A percentile compares a stretch with the other conserved stretches of the same genome.
Conservation (phyloP, 192 early-diverging fungal species). For the Backusella macrospora region DNA sequence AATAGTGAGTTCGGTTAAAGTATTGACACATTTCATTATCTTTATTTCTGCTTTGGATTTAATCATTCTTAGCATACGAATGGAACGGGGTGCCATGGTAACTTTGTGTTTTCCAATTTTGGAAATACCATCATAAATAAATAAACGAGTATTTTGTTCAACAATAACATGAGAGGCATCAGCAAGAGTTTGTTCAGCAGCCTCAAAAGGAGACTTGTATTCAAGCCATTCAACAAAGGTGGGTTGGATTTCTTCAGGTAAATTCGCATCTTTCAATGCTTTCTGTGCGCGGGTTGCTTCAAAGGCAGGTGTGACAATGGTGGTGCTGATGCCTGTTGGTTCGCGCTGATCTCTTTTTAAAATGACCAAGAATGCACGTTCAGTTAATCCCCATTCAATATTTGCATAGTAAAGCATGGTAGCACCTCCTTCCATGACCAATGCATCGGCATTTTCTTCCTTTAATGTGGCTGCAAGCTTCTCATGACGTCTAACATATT, state of each 20-base stretch:
- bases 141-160: constrained; percentile 48
- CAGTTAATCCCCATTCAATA: constrained; percentile 49
- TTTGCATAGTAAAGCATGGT: constrained; percentile 54
- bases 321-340: constrained; percentile 38
- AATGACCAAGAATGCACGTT: constrained; percentile 51
- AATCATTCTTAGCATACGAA: constrained; percentile 43
- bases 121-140: constrained; percentile 45
- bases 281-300: constrained; percentile 52
- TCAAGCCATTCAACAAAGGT: constrained; percentile 48
- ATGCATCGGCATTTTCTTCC: constrained; percentile 38
- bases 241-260: constrained; percentile 28
- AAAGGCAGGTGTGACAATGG: constrained; percentile 51
- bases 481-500: constrained; percentile 47
- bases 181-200: constrained; percentile 32
- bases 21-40: constrained; percentile 51
- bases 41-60: constrained; percentile 51
- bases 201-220: constrained; percentile 48
- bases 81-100: constrained; percentile 33
- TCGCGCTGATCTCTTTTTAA: constrained; percentile 14
- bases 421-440: constrained; percentile 50
- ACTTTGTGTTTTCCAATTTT: not conserved
- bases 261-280: constrained; percentile 23
- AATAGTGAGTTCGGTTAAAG: constrained; percentile 47
- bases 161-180: constrained; percentile 38
- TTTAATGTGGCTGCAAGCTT: constrained; percentile 40